Evolutionary conservation across 2,329 filamentous ascomycete genomes (phyloP).

Genomic region (Epichloe amarillans): DNA sequence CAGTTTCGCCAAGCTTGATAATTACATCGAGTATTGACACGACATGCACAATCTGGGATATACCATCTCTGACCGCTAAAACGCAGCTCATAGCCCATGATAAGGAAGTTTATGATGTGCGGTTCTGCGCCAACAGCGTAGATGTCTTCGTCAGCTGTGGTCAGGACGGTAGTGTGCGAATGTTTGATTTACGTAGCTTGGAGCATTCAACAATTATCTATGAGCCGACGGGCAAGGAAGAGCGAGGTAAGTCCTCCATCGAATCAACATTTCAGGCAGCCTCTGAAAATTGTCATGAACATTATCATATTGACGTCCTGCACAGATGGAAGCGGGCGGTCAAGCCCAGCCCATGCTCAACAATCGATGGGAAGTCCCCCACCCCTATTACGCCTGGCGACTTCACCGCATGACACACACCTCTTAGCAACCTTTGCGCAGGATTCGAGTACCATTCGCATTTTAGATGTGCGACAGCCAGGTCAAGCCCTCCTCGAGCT

Average conservation of each 20-base stretch:
- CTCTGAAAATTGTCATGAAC: not conserved
- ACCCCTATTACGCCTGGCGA: constrained; percentile 67
- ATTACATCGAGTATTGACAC: constrained; percentile 99
- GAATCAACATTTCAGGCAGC: not conserved
- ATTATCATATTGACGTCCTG: constrained; percentile 8
- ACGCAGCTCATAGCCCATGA: constrained; percentile 97
- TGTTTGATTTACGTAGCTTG: constrained; percentile 93
- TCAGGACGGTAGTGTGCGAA: constrained; percentile 91
- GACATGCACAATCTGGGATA: constrained; percentile 99
- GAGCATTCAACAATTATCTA: constrained; percentile 99
- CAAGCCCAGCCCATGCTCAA: constrained; percentile 63
- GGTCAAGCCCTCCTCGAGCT: constrained; percentile 91
- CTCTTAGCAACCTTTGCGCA: constrained; percentile 94
- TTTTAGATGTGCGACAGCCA: constrained; percentile 90
- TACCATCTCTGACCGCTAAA: constrained; percentile 92
- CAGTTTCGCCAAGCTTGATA: constrained; percentile 87
- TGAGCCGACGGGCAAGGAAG: constrained; percentile 81
- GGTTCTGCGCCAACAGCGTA: constrained; percentile 96
- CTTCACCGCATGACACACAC: constrained; percentile 89
- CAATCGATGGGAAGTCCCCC: constrained; percentile 71
- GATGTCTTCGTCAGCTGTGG: constrained; percentile 98
- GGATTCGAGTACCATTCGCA: constrained; percentile 83
- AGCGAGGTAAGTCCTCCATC: constrained; percentile 40
- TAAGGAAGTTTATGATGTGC: constrained; percentile 96
- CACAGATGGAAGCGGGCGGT: constrained; percentile 40